A percentile compares a stretch with the other conserved stretches of the same genome.
These are phyloP conservation scores for Eucalyptus cloeziana DNA, from an alignment of 345 rosid genomes.

Conservation along the genomic window DNA sequence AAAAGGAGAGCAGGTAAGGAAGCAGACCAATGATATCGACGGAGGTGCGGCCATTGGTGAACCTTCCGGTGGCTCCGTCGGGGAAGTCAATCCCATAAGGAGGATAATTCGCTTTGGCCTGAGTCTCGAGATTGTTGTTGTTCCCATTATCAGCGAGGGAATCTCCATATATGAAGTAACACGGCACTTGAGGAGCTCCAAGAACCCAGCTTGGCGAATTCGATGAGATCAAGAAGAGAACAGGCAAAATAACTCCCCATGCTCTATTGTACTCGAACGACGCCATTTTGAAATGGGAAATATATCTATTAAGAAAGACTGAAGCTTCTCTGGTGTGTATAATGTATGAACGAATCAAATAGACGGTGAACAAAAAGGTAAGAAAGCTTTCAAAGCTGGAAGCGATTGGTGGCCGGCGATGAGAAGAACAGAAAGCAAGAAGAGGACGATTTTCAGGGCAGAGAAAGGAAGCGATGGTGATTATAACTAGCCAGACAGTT, in stretches of 20 bases:
- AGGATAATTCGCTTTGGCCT: conserved; percentile 1
- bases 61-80: conserved; percentile 1
- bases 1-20: not conserved
- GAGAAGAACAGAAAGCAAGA: not conserved
- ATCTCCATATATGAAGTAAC: conserved; percentile 24
- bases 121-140: conserved; percentile 3
- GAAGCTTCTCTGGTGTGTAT: not conserved
- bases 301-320: not conserved
- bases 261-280: not conserved
- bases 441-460: not conserved
- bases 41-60: conserved; percentile 4
- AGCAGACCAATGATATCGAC: conserved; percentile 5
- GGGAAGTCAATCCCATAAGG: conserved; percentile 23
- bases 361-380: not conserved
- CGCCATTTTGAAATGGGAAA: not conserved
- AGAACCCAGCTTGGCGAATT: not conserved
- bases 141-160: conserved; percentile 13
- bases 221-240: not conserved
- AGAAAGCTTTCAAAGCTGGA: not conserved
- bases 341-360: not conserved
- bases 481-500: not conserved
- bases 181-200: conserved; percentile 8
- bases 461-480: not conserved
- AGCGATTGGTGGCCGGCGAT: not conserved
- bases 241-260: not conserved